Conservation (phyloP, 2,329 filamentous ascomycete genomes). For the Aspergillus piperis region DNA sequence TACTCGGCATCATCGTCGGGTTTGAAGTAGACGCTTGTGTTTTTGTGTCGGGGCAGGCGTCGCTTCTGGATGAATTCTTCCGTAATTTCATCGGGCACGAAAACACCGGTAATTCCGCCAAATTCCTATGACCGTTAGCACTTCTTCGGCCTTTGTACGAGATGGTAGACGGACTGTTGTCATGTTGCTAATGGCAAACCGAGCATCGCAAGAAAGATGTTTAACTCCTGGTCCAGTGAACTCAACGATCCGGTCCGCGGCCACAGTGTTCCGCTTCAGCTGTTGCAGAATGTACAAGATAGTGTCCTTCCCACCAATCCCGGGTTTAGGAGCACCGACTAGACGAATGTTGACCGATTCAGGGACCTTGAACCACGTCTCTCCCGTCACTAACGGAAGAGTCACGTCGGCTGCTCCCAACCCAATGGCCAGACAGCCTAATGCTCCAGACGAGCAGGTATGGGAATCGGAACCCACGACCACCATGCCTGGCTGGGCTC, state of each 20-base stretch:
- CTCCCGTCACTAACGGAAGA: conserved; percentile 48
- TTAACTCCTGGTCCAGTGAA: conserved; percentile 46
- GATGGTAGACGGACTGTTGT: conserved; percentile 30
- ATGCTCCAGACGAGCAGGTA: conserved; percentile 48
- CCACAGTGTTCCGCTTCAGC: conserved; percentile 51
- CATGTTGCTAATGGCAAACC: conserved; percentile 54
- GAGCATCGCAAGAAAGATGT: conserved; percentile 45
- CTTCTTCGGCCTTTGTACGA: neutral
- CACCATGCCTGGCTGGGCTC: conserved; percentile 49
- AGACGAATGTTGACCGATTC: conserved; percentile 47
- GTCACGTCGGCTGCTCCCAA: conserved; percentile 50
- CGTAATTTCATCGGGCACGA: conserved; percentile 44
- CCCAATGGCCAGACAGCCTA: conserved; percentile 48
- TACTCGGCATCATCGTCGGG: conserved; percentile 45
- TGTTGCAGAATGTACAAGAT: conserved; percentile 49
- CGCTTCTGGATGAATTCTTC: conserved; percentile 38
- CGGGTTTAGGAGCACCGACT: conserved; percentile 36
- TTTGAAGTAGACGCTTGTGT: conserved; percentile 38
- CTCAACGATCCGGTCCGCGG: conserved; percentile 49
- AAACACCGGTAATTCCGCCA: conserved; percentile 48
- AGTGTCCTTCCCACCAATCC: conserved; percentile 50
- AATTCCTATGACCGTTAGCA: conserved; percentile 35
- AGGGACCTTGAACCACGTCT: conserved; percentile 52
- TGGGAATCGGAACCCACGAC: conserved; percentile 51
- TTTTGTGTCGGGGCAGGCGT: conserved; percentile 37